Base-by-base conservation (phyloP, 306 rosid species). In the Dryas drummondii region DNA sequence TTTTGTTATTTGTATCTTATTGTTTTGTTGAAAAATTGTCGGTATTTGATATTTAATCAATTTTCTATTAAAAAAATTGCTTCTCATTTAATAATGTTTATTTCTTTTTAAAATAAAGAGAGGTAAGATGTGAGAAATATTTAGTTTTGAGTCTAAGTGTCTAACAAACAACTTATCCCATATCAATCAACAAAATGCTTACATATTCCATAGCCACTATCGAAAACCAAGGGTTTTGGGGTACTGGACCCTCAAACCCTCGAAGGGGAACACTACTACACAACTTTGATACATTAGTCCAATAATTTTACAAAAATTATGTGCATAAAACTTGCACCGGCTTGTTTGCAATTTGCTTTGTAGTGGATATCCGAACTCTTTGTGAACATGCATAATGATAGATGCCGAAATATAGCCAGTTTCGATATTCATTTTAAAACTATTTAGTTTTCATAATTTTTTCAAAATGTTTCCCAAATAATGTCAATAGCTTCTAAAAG, bases 221-320 rank as follows among this genome's bases (percentile, higher is more conserved):
- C 65, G 2, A 37, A 44, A 13, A 5, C 41, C 4, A 8, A 66
- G 54, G 54, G 37, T 10, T 66, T 46, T n/a, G 57, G 32, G 22
- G 22, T 22, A 22, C 22, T 22, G 22, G 22, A 22, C 22, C 22
- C 22, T 22, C 16, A 12, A 1, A 17, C 19, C 32, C 62, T 15
- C 22, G 22, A 22, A 5, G 8, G 60, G 47, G 37, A 37, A 10
- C 51, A 10, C 41, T 11, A 6, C 48, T 50, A 27, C 49, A 73
- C 50, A 49, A 57, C 5, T 62, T 47, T 68, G 58, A 68, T 49
- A 68, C 41, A 68, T 8, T 10, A 68, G 10, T 68, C 26, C 72
- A 49, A 49, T 9, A 68, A 17, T 46, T n/a, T n/a, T 54, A 71
- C 14, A 27, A 46, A 8, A 54, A 55, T 55, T 56, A 71, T 32